These are phyloP conservation scores for Grammothele lineata DNA, from an alignment of 768 basidiomycete genomes.

Conservation along the genomic window DNA sequence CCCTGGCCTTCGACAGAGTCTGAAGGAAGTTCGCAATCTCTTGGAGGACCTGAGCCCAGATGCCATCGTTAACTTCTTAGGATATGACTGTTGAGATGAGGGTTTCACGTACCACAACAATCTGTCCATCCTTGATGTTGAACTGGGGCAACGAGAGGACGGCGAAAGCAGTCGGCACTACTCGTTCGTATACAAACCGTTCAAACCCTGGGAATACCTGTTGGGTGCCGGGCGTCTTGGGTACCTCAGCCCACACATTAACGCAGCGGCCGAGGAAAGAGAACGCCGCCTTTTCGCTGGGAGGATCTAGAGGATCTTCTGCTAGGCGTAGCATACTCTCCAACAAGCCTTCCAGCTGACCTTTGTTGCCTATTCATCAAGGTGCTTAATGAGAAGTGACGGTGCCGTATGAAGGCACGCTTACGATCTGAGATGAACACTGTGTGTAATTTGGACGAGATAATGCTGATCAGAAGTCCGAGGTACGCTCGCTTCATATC, in stretches of 20 bases:
- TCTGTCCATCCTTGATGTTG: constrained; percentile 86
- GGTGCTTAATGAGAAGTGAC: constrained; percentile 21
- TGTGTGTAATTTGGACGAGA: constrained; percentile 74
- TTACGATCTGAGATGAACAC: constrained; percentile 87
- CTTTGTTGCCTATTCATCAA: constrained; percentile 51
- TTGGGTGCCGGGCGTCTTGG: constrained; percentile 26
- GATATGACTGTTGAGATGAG: background rate
- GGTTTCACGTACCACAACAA: constrained; percentile 59
- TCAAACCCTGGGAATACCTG: constrained; percentile 73
- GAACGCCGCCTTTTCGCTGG: constrained; percentile 76
- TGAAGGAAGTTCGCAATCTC: constrained; percentile 89
- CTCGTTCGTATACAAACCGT: constrained; percentile 81
- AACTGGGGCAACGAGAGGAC: constrained; percentile 76
- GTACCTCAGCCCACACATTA: constrained; percentile 61
- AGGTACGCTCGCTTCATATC: constrained; percentile 91
- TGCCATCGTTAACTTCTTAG: background rate
- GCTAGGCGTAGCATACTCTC: constrained; percentile 69
- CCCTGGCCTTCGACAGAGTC: constrained; percentile 68
- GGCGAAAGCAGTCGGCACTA: constrained; percentile 79
- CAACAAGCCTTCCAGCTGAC: constrained; percentile 67
- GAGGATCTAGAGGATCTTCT: constrained; percentile 70
- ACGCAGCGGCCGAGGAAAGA: constrained; percentile 71
- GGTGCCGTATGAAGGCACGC: constrained; percentile 23
- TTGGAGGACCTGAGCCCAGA: constrained; percentile 61
- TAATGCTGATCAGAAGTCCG: constrained; percentile 71